These are phyloP conservation scores for Ogataea pini DNA, from an alignment of 805 yeast species.

Conservation along the genomic window DNA sequence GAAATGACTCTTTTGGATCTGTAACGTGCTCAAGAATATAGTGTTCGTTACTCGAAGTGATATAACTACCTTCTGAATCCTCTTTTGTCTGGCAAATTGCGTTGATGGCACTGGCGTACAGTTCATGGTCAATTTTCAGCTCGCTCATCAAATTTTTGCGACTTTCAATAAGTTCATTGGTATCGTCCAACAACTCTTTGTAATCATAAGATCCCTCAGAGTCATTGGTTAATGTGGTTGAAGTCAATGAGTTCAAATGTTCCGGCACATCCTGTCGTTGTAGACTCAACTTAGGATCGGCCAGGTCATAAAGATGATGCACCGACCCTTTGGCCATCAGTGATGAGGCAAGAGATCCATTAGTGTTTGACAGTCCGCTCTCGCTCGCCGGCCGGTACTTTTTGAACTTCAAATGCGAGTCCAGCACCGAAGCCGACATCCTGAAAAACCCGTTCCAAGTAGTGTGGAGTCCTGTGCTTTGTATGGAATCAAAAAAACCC, in stretches of 20 bases:
- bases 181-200: conserved; percentile 29
- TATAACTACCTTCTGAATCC: not conserved
- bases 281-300: not conserved
- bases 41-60: not conserved
- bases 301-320: not conserved
- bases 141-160: conserved; percentile 44
- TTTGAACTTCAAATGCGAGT: conserved; percentile 19
- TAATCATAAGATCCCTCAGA: conserved; percentile 10
- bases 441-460: not conserved
- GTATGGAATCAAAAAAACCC: not conserved
- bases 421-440: conserved; percentile 17
- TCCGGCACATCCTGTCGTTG: not conserved
- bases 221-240: conserved; percentile 9
- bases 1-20: not conserved
- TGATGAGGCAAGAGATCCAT: not conserved
- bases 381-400: conserved; percentile 15
- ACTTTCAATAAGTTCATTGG: conserved; percentile 45
- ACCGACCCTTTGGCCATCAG: not conserved
- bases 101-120: conserved; percentile 14
- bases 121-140: conserved; percentile 40
- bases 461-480: not conserved
- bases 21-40: not conserved
- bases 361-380: not conserved
- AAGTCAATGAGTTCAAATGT: conserved; percentile 10
- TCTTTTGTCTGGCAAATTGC: conserved; percentile 4